Base-by-base conservation (phyloP, 441 rosid species). In the Biscutella auriculata region DNA sequence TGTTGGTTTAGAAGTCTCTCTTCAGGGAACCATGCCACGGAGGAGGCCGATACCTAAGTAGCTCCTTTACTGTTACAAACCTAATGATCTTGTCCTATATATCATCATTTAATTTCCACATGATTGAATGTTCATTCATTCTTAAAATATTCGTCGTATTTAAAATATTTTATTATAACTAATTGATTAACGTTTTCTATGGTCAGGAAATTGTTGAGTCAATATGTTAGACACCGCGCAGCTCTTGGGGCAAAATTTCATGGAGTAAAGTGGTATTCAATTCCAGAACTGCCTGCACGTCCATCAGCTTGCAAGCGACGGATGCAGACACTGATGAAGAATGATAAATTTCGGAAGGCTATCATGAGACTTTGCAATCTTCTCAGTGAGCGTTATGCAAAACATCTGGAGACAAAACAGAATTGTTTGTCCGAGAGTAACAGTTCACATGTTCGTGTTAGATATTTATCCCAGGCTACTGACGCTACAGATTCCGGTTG, bases 341-440 rank as follows among this genome's bases (percentile, higher is more conserved):
- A 79, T 46, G 60, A 43, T 58, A 77, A 65, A 63, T 82, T 89
- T 53, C 76, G 94, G 67, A 82, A 75, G 59, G 81, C 95, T n/a
- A 34, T 94, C 53, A 78, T 83, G 91, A 82, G 71, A 62, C 85
- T 94, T 16, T 87, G 97, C 65, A 90, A 80, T 72, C 59, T 89
- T 71, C 95, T 94, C 35, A 64, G 93, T 65, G 79, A 80, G 58
- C 76, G 88, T 33, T 90, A 83, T 72, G 77, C 76, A 66, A 82
- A 72, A 69, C 81, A 81, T 71, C 64, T 90, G 52, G 80, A 81
- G 79, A 74, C 65, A 68, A 66, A 56, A 33, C 88, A 80, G 66
- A 60, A 72, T 50, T 43, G 57, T 63, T 55, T 70, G 49, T 59
- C 50, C 4, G 62, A 72, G 56, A 66, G 57, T 53, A 64, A 57